These are phyloP conservation scores for Pleurotus giganteus DNA, from an alignment of 768 basidiomycete species.

Conservation along the genomic window DNA sequence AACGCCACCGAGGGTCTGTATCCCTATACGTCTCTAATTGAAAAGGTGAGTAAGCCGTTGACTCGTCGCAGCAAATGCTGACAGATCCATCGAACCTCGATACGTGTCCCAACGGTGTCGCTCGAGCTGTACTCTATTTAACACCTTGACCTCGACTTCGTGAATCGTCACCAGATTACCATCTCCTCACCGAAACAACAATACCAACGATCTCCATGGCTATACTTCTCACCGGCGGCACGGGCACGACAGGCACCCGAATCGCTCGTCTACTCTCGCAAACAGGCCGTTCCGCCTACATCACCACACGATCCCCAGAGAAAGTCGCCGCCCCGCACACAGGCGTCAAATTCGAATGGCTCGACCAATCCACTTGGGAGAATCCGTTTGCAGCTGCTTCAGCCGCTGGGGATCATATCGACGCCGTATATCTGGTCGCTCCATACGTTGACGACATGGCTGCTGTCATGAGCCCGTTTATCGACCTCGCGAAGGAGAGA, in stretches of 20 bases:
- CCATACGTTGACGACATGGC: constrained; percentile 19
- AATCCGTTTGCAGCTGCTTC: constrained; percentile 27
- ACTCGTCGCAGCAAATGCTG: too few species aligned
- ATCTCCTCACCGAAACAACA: too few species aligned
- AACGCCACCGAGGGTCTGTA: too few species aligned
- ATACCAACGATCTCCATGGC: too few species aligned
- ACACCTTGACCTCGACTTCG: too few species aligned
- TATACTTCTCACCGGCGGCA: constrained; percentile 35
- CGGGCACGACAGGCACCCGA: constrained; percentile 27
- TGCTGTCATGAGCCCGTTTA: constrained; percentile 23
- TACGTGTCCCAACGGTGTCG: too few species aligned
- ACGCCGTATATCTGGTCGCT: constrained; percentile 30
- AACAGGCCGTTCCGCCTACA: constrained; percentile 22
- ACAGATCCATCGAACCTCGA: too few species aligned
- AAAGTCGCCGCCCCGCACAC: constrained; percentile 22
- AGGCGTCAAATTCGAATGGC: constrained; percentile 35
- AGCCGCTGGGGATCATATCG: constrained; percentile 19
- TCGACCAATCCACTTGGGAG: constrained; percentile 27
- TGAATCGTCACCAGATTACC: too few species aligned
- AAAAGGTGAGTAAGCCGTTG: too few species aligned
- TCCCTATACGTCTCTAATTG: too few species aligned
- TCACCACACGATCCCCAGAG: constrained; percentile 27
- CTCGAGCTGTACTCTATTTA: too few species aligned
- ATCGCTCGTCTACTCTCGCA: constrained; percentile 25
- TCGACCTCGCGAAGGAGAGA: constrained; percentile 27